Evolutionary conservation across 441 rosid species (phyloP).

Genomic region (Arabidopsis hybrid): DNA sequence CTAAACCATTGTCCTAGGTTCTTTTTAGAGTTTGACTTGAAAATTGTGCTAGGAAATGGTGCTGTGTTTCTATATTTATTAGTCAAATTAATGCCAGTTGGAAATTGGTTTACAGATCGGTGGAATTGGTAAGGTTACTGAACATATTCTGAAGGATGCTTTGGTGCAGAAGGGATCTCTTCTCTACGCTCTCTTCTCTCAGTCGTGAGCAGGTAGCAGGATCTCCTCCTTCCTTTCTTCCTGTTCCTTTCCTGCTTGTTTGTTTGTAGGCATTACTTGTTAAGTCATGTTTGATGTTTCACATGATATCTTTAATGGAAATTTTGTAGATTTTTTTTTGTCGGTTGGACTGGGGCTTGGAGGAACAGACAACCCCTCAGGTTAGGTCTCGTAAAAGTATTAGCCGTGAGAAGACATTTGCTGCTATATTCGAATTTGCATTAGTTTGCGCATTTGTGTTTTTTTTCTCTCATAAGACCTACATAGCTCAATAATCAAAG

Average conservation of each 20-base stretch:
- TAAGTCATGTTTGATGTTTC: slow-evolving; percentile 7
- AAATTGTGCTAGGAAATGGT: not conserved
- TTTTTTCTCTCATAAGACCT: slow-evolving; percentile 3
- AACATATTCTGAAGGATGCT: slow-evolving; percentile 66
- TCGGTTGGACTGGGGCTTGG: slow-evolving; percentile 95
- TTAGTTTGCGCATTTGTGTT: not conserved
- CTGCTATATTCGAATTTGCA: slow-evolving; percentile 80
- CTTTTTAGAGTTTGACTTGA: not conserved
- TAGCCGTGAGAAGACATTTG: slow-evolving; percentile 89
- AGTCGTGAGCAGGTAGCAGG: slow-evolving; percentile 73
- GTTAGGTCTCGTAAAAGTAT: slow-evolving; percentile 84
- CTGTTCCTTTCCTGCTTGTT: slow-evolving; percentile 3
- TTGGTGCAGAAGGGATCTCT: slow-evolving; percentile 76
- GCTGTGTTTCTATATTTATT: slow-evolving; percentile 19
- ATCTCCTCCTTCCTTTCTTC: slow-evolving; percentile 13
- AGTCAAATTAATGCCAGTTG: slow-evolving; percentile 17
- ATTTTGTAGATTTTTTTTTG: slow-evolving; percentile 76
- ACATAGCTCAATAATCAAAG: slow-evolving; percentile 8
- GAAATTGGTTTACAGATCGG: slow-evolving; percentile 66
- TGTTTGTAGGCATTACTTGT: not conserved
- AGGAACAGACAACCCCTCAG: slow-evolving; percentile 68
- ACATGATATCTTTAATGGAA: not conserved
- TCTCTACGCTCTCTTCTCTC: slow-evolving; percentile 83
- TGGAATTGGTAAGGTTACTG: slow-evolving; percentile 93
- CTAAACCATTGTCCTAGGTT: not conserved